Percentiles rank a stretch among this genome's conserved stretches.
These are phyloP conservation scores for Carex kokanica DNA, from an alignment of 176 grass and related monocot species.

Conservation along the genomic window DNA sequence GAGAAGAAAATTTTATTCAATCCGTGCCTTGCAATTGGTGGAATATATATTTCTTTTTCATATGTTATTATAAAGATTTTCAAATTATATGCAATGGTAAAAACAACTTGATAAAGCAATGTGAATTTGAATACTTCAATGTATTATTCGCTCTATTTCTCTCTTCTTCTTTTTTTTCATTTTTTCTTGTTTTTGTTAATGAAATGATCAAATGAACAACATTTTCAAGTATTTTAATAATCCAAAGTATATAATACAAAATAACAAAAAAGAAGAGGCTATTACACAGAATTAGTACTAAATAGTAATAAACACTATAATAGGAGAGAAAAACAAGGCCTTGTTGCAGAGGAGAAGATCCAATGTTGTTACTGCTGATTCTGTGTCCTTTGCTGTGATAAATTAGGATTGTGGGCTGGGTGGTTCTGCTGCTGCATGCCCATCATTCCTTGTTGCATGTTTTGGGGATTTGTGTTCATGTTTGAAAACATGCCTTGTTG, in stretches of 20 bases:
- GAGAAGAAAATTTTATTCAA: no score
- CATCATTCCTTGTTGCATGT: conserved; percentile 81
- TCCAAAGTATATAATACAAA: no score
- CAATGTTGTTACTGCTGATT: conserved; percentile 62
- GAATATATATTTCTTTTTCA: background rate
- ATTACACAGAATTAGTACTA: no score
- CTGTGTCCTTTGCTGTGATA: conserved; percentile 76
- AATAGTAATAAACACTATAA: no score
- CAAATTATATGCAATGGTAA: background rate
- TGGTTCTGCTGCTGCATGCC: conserved; percentile 50
- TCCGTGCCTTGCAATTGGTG: background rate
- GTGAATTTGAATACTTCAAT: background rate
- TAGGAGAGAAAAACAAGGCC: no score
- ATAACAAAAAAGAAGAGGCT: no score
- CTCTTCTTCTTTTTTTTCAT: no score
- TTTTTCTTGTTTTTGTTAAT: no score
- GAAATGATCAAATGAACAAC: no score
- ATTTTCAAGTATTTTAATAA: no score
- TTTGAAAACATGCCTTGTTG: conserved; percentile 77
- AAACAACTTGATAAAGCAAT: background rate
- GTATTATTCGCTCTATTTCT: no score
- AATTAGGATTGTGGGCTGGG: conserved; percentile 68
- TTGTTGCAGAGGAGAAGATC: background rate
- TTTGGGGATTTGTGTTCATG: conserved; percentile 60
- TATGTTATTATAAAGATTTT: background rate